These are phyloP conservation scores for Colletotrichum filicis DNA, from an alignment of 2,329 filamentous ascomycete species.

Conservation along the genomic window DNA sequence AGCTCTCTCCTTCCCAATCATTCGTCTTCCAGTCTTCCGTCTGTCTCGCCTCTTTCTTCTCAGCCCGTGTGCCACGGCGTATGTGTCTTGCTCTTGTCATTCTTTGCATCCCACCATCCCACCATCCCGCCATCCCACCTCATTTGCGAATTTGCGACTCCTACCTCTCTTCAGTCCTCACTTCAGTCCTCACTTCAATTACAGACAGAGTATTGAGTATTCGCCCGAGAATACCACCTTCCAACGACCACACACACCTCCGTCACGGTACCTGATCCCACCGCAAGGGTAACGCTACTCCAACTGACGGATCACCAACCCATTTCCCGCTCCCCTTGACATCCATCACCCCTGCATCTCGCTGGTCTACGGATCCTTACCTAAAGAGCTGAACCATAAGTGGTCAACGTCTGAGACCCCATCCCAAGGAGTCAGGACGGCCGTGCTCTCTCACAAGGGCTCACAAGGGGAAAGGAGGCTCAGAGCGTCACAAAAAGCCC, in stretches of 20 bases:
- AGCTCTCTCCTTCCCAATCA: not conserved
- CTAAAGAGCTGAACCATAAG: slow-evolving; percentile 28
- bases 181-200: slow-evolving; percentile 7
- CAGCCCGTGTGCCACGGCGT: not conserved
- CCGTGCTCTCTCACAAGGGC: slow-evolving; percentile 12
- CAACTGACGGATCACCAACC: slow-evolving; percentile 27
- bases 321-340: slow-evolving; percentile 21
- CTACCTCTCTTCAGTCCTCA: not conserved
- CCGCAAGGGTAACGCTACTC: slow-evolving; percentile 15
- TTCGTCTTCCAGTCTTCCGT: not conserved
- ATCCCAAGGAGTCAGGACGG: not conserved
- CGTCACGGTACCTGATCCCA: not conserved
- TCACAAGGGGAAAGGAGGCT: slow-evolving; percentile 27
- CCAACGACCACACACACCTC: slow-evolving; percentile 6
- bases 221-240: not conserved
- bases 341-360: slow-evolving; percentile 18
- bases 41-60: not conserved
- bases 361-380: slow-evolving; percentile 32
- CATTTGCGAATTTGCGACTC: not conserved
- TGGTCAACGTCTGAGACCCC: slow-evolving; percentile 32
- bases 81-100: slow-evolving; percentile 20
- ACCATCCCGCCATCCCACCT: not conserved
- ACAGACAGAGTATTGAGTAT: not conserved
- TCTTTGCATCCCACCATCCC: slow-evolving; percentile 17
- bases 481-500: slow-evolving; percentile 33